Evolutionary conservation across 2,329 filamentous ascomycete genomes (phyloP), one percentile per base, ranked within the genome.

Genomic region (Sporothrix brasiliensis): DNA sequence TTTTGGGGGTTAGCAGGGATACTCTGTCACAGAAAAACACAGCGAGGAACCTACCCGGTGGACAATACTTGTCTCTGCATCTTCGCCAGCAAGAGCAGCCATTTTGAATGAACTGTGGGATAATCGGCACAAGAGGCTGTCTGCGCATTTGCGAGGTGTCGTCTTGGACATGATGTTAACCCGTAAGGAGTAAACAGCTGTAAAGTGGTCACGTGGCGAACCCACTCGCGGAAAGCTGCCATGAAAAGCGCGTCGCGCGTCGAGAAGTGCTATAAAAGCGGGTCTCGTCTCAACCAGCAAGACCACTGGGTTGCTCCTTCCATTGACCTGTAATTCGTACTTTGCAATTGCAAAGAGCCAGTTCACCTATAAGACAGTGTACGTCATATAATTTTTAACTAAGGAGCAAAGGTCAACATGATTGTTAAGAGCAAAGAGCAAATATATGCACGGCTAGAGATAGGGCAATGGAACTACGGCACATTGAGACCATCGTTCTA

Each of bases 1-100:
- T 91, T 91, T 76, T 49, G 39, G 10, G 6, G 7, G 61, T 66
- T 50, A 66, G 61, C 4, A 4, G 9, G 14, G 60, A 11, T 11
- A 13, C 13, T 50, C 60, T 14, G 52, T 70, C 50, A 24, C 19
- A 19, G 49, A 16, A 47, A 47, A 7, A 30, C n/a, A 13, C 2
- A 10, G 27, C 21, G 21, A 4, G 5, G 13, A 19, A 44, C 69
- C 30, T 52, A 72, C 71, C 58, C 11, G 21, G 7, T 67, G 72
- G 41, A 72, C 68, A 30, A 72, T 61, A 41, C 67, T 53, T 16
- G 61, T 69, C 53, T 71, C 67, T 4, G 50, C 63, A 5, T 69
- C 67, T 2, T 71, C 69, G 2, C 21, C 52, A 11, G 16, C 52
- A 21, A 9, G 11, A 16, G 69, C 53, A 2, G 54, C 71, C 67